Evolutionary conservation across 768 basidiomycete genomes (phyloP).

Genomic region (Glaciozyma martinii): DNA sequence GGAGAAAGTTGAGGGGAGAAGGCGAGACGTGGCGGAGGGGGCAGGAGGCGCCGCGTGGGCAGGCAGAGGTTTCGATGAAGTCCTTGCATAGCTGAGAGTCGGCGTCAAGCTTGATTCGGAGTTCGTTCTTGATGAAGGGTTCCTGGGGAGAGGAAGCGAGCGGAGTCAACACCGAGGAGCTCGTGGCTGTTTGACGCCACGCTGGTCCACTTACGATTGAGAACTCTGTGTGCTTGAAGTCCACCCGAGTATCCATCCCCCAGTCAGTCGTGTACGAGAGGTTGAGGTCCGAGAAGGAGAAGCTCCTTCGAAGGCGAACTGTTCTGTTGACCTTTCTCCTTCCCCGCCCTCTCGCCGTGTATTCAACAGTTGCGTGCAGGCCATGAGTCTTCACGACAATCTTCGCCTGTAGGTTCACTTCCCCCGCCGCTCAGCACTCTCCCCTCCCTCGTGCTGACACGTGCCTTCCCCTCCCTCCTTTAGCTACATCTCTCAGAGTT

Average conservation of each 20-base stretch:
- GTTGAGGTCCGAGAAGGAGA: no score
- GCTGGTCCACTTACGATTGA: background rate
- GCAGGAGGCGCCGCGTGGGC: conserved; percentile 82
- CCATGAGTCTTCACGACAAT: no score
- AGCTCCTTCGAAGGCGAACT: no score
- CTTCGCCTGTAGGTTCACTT: no score
- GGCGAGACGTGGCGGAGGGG: conserved; percentile 75
- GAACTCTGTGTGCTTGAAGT: conserved; percentile 1
- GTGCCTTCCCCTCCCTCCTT: no score
- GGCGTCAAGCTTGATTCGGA: conserved; percentile 26
- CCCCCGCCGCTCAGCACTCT: no score
- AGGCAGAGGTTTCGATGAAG: conserved; percentile 73
- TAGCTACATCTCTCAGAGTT: conserved; percentile 10
- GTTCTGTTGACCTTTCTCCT: no score
- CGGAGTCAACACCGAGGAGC: background rate
- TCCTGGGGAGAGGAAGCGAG: conserved; percentile 7
- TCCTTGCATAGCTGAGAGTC: conserved; percentile 92
- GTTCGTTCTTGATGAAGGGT: conserved; percentile 30
- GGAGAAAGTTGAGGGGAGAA: conserved; percentile 79
- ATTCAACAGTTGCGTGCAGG: no score
- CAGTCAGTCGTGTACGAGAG: no score
- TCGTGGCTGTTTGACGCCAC: no score
- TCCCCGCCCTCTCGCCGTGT: no score
- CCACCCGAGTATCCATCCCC: background rate
- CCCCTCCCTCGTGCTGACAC: no score